phyloP scores from a whole-genome alignment of 768 basidiomycete genomes.

The Inosperma sp. region DNA sequence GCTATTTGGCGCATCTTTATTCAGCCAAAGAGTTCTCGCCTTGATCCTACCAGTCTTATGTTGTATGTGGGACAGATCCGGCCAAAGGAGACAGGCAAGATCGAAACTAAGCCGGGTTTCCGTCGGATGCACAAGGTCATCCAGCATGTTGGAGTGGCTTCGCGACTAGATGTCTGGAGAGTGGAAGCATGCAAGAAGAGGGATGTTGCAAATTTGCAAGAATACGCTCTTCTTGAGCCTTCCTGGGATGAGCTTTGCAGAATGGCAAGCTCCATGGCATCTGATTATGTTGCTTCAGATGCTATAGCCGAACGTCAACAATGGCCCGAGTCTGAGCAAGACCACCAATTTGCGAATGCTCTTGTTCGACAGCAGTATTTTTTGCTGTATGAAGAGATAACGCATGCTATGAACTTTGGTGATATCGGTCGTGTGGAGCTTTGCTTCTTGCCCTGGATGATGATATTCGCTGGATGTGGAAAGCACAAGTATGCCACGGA shows the following conservation, averaged over 20 bases:
- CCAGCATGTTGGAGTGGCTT: constrained; percentile 23
- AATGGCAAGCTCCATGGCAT: constrained; percentile 22
- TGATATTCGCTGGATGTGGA: constrained; percentile 25
- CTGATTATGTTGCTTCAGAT: constrained; percentile 13
- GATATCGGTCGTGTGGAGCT: constrained; percentile 30
- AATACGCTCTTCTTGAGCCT: constrained; percentile 30
- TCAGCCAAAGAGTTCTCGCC: constrained; percentile 8
- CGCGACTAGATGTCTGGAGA: constrained; percentile 29
- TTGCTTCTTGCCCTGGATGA: constrained; percentile 24
- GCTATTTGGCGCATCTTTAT: constrained; percentile 29
- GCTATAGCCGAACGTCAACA: background rate
- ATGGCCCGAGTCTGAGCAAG: constrained; percentile 11
- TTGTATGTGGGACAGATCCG: constrained; percentile 21
- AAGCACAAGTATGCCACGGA: constrained; percentile 34
- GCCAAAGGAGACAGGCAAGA: constrained; percentile 30
- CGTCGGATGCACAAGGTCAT: constrained; percentile 38
- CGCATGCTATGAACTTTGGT: constrained; percentile 29
- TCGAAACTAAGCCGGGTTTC: constrained; percentile 25
- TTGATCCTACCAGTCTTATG: constrained; percentile 21
- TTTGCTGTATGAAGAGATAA: constrained; percentile 38
- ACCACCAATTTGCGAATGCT: constrained; percentile 32
- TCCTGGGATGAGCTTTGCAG: constrained; percentile 18
- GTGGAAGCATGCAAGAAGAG: constrained; percentile 13
- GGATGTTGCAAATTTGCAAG: constrained; percentile 18
- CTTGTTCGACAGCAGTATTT: constrained; percentile 30